Base-by-base conservation (phyloP, 2,329 filamentous ascomycete genomes). In the Cladosporium sp. region DNA sequence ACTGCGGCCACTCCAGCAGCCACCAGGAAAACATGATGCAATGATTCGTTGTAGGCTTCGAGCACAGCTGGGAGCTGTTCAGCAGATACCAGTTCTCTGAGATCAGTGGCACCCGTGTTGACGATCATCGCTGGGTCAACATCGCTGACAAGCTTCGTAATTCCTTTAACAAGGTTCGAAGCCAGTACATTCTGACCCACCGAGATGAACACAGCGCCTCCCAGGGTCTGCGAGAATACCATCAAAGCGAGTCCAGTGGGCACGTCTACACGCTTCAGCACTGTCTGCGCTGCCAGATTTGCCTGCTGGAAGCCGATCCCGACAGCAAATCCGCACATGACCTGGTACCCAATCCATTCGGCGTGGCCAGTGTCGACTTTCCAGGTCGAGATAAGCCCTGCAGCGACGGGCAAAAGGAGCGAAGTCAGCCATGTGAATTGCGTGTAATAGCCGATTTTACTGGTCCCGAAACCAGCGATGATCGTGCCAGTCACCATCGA, bases 281-380 rank as follows among this genome's bases (percentile, higher is more conserved):
- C 57, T 2, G 66, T 67, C 46, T 76, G 72, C 4, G 66, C 70
- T 9, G 68, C 66, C 40, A 74, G 70, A 53, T 70, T 67, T 9
- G 67, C 68, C 37, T 72, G 65, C 46, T 75, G 72, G n/a, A 74
- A 62, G 19, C 60, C 61, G 8, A 71, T 57, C 3, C 76, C 76
- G 10, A 72, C 61, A 1, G 75, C 73, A 3, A 71, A 62, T 16
- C 75, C 77, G 3, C 69, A 54, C 2, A 79, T 55, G 4, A 74
- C 64, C 50, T 79, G 73, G 59, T 72, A 78, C 8, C 75, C 76
- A 18, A 77, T 71, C 75, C 74, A 78, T 32, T 68, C 63, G 2
- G 58, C 63, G 0, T 64, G 62, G 0, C 68, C 57, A 3, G 74
- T 72, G 34, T 60, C 57, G 1, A 70, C 59, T 14, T 68, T 62